phyloP scores from a whole-genome alignment of 108 stramenopile genomes.

The Licmophora abbreviata region DNA sequence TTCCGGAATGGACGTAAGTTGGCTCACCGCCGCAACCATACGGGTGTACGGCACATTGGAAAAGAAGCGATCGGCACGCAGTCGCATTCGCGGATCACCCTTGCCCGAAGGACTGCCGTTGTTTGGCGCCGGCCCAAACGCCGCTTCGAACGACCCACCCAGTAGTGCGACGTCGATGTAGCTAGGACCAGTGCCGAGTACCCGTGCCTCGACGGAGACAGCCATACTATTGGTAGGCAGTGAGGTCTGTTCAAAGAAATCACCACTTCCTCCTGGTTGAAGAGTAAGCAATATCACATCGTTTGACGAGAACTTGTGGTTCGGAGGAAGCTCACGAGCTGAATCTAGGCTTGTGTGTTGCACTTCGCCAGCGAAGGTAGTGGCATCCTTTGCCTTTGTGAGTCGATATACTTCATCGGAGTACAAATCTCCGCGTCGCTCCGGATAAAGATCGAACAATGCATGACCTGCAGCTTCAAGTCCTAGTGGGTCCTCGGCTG shows the following conservation, averaged over 20 bases:
- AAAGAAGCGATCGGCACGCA: slow-evolving; percentile 76
- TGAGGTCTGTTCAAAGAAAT: slow-evolving; percentile 47
- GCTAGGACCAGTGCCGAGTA: slow-evolving; percentile 60
- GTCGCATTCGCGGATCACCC: slow-evolving; percentile 44
- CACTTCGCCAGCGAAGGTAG: slow-evolving; percentile 32
- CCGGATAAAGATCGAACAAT: slow-evolving; percentile 60
- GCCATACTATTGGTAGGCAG: slow-evolving; percentile 53
- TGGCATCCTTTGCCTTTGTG: slow-evolving; percentile 64
- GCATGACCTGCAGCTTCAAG: slow-evolving; percentile 64
- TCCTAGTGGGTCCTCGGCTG: slow-evolving; percentile 56
- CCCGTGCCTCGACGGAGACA: slow-evolving; percentile 52
- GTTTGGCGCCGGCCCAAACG: slow-evolving; percentile 80
- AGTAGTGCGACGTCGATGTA: slow-evolving; percentile 71
- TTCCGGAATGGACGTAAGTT: slow-evolving; percentile 50
- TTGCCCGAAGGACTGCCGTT: slow-evolving; percentile 15
- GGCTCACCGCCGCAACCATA: slow-evolving; percentile 73
- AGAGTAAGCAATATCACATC: slow-evolving; percentile 73
- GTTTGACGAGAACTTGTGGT: slow-evolving; percentile 73
- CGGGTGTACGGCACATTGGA: slow-evolving; percentile 74
- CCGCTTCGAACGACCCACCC: slow-evolving; percentile 52
- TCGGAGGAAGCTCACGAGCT: slow-evolving; percentile 39
- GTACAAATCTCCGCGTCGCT: slow-evolving; percentile 76
- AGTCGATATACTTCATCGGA: slow-evolving; percentile 81
- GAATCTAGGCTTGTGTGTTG: neutral
- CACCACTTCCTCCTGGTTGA: slow-evolving; percentile 77